These are phyloP conservation scores for Bipolaris gigantea DNA, from an alignment of 2,329 filamentous ascomycete genomes.

Conservation along the genomic window DNA sequence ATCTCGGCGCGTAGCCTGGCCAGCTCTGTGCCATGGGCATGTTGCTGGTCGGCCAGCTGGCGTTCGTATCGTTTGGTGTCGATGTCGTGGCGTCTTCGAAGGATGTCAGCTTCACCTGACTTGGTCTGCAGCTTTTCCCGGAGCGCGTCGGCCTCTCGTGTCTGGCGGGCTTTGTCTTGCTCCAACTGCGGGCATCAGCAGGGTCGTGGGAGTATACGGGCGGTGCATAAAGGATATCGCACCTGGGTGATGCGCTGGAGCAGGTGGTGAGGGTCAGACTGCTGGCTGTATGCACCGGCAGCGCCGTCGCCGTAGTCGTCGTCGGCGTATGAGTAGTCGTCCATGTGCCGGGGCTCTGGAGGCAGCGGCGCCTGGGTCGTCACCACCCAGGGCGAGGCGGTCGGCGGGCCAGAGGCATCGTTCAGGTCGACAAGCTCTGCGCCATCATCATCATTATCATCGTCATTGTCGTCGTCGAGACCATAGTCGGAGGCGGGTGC, in stretches of 20 bases:
- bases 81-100: constrained; percentile 70
- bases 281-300: not conserved
- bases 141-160: constrained; percentile 28
- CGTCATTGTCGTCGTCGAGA: constrained; percentile 52
- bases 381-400: not conserved
- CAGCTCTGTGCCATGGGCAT: constrained; percentile 64
- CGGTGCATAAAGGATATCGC: constrained; percentile 1
- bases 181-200: constrained; percentile 45
- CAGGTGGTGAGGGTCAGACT: constrained; percentile 37
- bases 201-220: not conserved
- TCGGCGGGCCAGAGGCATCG: constrained; percentile 26
- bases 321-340: constrained; percentile 2
- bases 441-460: constrained; percentile 48
- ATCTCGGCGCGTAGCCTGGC: constrained; percentile 65
- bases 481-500: constrained; percentile 45
- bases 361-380: constrained; percentile 6
- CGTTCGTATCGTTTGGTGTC: constrained; percentile 63
- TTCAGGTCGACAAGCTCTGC: constrained; percentile 49
- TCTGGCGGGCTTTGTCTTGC: constrained; percentile 44
- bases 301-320: not conserved
- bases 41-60: constrained; percentile 63
- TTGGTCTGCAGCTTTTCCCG: constrained; percentile 53
- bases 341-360: constrained; percentile 2
- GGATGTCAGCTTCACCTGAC: constrained; percentile 71
- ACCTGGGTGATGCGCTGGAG: constrained; percentile 50